Evolutionary conservation across 129 eudicot genomes (phyloP).

Genomic region (Helianthus tuberosus): DNA sequence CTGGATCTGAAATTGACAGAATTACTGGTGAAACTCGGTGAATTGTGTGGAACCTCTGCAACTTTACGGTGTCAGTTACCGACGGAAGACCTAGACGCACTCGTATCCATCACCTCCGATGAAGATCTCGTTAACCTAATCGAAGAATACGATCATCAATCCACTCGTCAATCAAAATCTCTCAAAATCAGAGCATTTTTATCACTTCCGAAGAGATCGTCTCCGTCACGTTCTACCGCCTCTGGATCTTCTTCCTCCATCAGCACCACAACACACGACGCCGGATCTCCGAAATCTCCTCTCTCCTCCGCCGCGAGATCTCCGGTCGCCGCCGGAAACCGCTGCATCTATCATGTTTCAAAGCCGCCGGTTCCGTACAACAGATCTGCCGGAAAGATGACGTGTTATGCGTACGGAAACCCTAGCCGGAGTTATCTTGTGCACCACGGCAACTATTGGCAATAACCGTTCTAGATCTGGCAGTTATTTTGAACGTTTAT

Average conservation of each 20-base stretch:
- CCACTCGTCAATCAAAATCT: conserved; percentile 36
- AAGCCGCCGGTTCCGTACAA: conserved; percentile 43
- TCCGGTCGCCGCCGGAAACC: conserved; percentile 16
- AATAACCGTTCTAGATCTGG: conserved; percentile 31
- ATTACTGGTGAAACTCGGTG: conserved; percentile 61
- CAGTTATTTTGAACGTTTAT: background rate
- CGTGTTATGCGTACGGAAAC: conserved; percentile 43
- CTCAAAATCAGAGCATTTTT: conserved; percentile 81
- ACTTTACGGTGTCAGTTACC: conserved; percentile 79
- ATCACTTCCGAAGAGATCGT: conserved; percentile 46
- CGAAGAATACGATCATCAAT: conserved; percentile 76
- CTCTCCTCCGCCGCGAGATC: conserved; percentile 21
- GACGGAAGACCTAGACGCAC: conserved; percentile 74
- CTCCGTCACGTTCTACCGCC: conserved; percentile 41
- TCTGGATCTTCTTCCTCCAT: conserved; percentile 42
- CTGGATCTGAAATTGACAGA: conserved; percentile 41
- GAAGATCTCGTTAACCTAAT: conserved; percentile 76
- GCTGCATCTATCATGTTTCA: conserved; percentile 31
- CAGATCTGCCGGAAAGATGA: conserved; percentile 44
- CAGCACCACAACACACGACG: conserved; percentile 40
- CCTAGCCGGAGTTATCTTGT: conserved; percentile 50
- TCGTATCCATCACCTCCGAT: conserved; percentile 74
- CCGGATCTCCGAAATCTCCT: conserved; percentile 54
- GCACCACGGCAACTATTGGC: conserved; percentile 78
- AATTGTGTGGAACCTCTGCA: conserved; percentile 69